phyloP scores from a whole-genome alignment of 2,329 filamentous ascomycete genomes.

The Monosporascus cannonballus region DNA sequence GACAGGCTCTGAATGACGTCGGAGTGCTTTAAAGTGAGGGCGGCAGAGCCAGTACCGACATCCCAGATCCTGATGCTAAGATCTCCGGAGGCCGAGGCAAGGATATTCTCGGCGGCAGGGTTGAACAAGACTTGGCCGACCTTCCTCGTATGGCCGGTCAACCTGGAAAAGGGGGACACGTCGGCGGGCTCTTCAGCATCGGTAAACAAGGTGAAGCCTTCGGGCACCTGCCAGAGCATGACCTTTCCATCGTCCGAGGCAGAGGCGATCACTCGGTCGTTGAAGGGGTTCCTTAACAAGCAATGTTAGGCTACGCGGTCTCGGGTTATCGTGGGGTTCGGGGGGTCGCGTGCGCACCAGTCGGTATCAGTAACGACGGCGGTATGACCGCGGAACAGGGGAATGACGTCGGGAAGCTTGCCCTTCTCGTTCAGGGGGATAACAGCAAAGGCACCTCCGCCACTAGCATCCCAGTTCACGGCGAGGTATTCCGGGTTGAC shows the following conservation, averaged over 20 bases:
- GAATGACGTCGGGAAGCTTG: conserved; percentile 85
- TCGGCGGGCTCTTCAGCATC: conserved; percentile 81
- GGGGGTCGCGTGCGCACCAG: conserved; percentile 55
- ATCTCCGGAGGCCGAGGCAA: conserved; percentile 92
- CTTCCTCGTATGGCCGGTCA: conserved; percentile 88
- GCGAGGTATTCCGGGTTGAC: conserved; percentile 93
- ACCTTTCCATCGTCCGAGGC: conserved; percentile 96
- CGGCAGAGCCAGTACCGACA: conserved; percentile 68
- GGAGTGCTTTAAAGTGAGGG: conserved; percentile 72
- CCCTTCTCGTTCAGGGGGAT: conserved; percentile 86
- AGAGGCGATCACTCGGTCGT: conserved; percentile 87
- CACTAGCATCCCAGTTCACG: conserved; percentile 97
- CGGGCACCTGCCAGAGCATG: conserved; percentile 91
- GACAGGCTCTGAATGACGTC: conserved; percentile 95
- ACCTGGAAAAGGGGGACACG: conserved; percentile 72
- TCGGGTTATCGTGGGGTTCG: conserved; percentile 5
- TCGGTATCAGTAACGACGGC: conserved; percentile 94
- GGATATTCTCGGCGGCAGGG: conserved; percentile 88
- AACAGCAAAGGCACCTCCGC: conserved; percentile 94
- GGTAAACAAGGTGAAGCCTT: conserved; percentile 76
- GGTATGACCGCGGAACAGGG: conserved; percentile 93
- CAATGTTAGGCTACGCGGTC: conserved; percentile 21
- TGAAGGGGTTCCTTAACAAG: conserved; percentile 77
- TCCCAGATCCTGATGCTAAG: conserved; percentile 97
- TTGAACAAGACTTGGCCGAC: conserved; percentile 98